Conservation (phyloP, 208 protist genomes). For the Naegleria lovaniensis region DNA sequence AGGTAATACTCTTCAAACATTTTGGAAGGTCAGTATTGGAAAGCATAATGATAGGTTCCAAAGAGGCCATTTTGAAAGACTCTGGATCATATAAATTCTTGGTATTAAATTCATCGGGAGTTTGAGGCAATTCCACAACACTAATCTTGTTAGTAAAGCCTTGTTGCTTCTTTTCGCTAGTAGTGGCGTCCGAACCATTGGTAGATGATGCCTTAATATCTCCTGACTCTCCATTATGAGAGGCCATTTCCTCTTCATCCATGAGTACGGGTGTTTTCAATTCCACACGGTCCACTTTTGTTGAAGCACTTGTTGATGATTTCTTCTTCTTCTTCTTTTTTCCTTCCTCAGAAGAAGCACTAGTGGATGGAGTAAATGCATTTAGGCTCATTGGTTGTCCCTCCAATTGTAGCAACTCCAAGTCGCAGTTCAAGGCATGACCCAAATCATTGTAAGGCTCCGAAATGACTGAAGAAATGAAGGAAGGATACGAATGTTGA, state of each 20-base stretch:
- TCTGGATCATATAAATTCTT: conserved; percentile 24
- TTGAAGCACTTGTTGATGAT: not conserved
- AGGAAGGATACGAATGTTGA: conserved; percentile 28
- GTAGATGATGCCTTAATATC: not conserved
- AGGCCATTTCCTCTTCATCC: not conserved
- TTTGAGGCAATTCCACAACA: not conserved
- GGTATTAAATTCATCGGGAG: not conserved
- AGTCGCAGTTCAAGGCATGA: conserved; percentile 21
- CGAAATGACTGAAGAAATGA: not conserved
- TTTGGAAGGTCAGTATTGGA: conserved; percentile 16
- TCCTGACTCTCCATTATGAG: too few relatives aligned
- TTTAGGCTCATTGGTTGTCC: conserved; percentile 8
- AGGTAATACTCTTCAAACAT: conserved; percentile 39
- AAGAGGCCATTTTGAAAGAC: not conserved
- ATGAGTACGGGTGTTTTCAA: not conserved
- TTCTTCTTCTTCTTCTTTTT: not conserved
- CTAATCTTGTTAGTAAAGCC: not conserved
- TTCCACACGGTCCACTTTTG: not conserved
- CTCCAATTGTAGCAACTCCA: not conserved
- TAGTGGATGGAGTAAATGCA: not conserved
- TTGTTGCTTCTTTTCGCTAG: not conserved
- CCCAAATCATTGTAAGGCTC: conserved; percentile 4
- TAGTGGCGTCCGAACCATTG: not conserved
- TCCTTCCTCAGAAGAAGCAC: not conserved
- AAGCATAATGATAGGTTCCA: conserved; percentile 20